phyloP scores from a whole-genome alignment of 2,329 filamentous ascomycete species.

The Stagonosporopsis cucurbitacearum region DNA sequence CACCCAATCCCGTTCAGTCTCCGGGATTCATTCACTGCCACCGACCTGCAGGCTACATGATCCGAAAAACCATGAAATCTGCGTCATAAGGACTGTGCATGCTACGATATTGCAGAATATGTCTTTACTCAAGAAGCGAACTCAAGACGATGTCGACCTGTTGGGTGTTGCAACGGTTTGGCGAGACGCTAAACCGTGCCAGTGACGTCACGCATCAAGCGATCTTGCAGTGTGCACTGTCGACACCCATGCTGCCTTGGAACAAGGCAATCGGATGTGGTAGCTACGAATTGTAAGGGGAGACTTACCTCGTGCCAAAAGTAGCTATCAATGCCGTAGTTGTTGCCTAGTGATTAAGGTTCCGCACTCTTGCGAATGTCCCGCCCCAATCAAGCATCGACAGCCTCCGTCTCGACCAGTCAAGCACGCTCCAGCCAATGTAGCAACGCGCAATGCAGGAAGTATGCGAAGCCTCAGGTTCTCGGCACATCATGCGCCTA shows the following conservation, averaged over 20 bases:
- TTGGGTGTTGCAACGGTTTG: background rate
- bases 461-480: background rate
- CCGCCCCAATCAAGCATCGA: slow-evolving; percentile 9
- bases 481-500: background rate
- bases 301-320: slow-evolving; percentile 5
- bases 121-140: background rate
- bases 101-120: background rate
- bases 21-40: background rate
- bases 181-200: background rate
- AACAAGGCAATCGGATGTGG: background rate
- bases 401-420: background rate
- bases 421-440: slow-evolving; percentile 3
- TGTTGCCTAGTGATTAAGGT: background rate
- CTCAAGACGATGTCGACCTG: background rate
- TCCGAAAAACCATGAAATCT: background rate
- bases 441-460: background rate
- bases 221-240: background rate
- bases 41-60: background rate
- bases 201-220: slow-evolving; percentile 7
- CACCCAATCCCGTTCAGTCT: background rate
- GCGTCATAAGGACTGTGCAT: background rate
- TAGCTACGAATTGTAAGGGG: background rate
- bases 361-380: background rate
- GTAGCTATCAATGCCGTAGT: slow-evolving; percentile 7
- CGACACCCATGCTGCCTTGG: background rate